Evolutionary conservation across 805 yeast genomes (phyloP), one percentile per base, ranked within the genome.

Genomic region (Myxozyma udenii): DNA sequence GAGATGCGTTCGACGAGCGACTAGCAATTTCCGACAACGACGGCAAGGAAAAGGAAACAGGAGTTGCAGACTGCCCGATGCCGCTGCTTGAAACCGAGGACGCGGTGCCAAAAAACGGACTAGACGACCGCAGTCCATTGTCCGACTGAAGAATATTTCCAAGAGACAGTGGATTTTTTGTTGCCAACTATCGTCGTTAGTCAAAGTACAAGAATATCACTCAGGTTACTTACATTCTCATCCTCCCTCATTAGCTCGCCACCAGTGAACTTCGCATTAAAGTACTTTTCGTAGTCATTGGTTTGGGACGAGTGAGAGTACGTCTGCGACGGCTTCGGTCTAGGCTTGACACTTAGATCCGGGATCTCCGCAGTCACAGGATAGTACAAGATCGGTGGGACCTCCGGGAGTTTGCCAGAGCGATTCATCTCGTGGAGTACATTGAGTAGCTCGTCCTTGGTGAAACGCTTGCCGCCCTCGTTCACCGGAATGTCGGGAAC

Each of bases 401-500:
- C 22, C 6, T 19, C 23, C 5, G 25, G 11, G 9, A 50, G 16
- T 7, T n/a, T 28, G n/a, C 58, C 58, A 28, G 19, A 7, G 12
- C 40, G 23, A 36, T 47, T 38, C 55, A 54, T 50, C 16, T 39
- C 44, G 11, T 42, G 18, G 24, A 37, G 50, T 18, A 54, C 40
- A 14, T 43, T 44, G 19, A 55, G 52, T 16, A 55, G 40, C 25
- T 55, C 60, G 14, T 52, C 48, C 16, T 44, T 38, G 21, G 60
- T 40, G 26, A 51, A 53, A 5, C 55, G 50, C 37, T 39, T 44
- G n/a, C 59, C 59, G 26, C 43, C 24, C 24, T 28, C 47, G 36
- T 55, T 55, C 19, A 32, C 41, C 1, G 58, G 51, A 16, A 53
- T 53, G 24, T 48, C 46, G 5, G 53, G 46, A 18, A 26, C 42